Evolutionary conservation across 768 basidiomycete genomes (phyloP).

Genomic region (Mycena filopes): DNA sequence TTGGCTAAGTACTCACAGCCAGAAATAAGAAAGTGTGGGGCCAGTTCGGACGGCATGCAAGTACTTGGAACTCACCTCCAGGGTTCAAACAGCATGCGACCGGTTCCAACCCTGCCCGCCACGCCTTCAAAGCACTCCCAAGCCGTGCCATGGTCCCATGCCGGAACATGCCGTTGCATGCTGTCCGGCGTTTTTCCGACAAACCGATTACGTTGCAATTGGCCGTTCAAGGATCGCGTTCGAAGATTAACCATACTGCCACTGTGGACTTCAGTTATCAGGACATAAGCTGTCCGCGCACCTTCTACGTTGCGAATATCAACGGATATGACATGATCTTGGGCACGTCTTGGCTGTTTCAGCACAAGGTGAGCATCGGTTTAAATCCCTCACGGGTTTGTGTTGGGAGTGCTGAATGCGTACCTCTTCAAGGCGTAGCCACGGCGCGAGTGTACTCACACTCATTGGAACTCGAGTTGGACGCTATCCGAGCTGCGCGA

Average conservation of each 20-base stretch:
- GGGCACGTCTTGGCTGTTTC: constrained; percentile 39
- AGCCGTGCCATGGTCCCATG: too few species aligned
- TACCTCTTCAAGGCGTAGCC: constrained; percentile 28
- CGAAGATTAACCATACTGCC: constrained; percentile 38
- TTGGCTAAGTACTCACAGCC: too few species aligned
- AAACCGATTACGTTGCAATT: constrained; percentile 42
- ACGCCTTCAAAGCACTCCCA: too few species aligned
- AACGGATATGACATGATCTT: constrained; percentile 43
- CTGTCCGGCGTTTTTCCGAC: too few species aligned
- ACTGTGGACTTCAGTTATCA: constrained; percentile 29
- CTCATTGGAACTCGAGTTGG: background rate
- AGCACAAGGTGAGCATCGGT: constrained; percentile 35
- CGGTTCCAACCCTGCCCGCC: too few species aligned
- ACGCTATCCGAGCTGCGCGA: background rate
- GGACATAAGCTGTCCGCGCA: constrained; percentile 17
- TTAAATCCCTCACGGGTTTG: constrained; percentile 33
- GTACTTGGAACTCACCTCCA: too few species aligned
- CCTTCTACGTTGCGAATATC: constrained; percentile 42
- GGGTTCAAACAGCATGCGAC: too few species aligned
- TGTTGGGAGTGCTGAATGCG: constrained; percentile 25
- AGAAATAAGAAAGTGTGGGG: too few species aligned
- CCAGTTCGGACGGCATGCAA: too few species aligned
- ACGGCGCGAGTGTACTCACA: constrained; percentile 13
- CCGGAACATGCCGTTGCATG: too few species aligned
- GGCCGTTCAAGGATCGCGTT: constrained; percentile 42